A percentile compares a stretch with the other conserved stretches of the same genome.
Evolutionary conservation across 2,329 filamentous ascomycete genomes (phyloP).

Genomic region (Escovopsis sp.): DNA sequence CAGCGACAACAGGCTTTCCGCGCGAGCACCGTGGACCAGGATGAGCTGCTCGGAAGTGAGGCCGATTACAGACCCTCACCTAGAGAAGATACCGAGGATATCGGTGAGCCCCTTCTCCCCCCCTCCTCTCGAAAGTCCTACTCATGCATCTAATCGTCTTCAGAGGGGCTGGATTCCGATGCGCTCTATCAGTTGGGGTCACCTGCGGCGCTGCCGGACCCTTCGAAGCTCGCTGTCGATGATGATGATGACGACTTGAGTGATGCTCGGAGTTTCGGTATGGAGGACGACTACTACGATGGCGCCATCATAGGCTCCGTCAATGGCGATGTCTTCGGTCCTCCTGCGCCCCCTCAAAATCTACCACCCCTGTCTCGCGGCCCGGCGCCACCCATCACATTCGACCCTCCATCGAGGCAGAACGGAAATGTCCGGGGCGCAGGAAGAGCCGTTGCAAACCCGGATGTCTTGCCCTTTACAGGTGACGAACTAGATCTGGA

Average conservation of each 20-base stretch:
- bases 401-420: no score
- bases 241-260: conserved; percentile 14
- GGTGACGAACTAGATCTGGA: no score
- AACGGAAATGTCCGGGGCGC: no score
- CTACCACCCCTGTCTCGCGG: no score
- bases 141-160: neutral
- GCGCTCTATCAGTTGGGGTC: neutral
- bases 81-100: neutral
- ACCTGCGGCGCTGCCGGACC: neutral
- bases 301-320: conserved; percentile 22
- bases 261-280: conserved; percentile 20
- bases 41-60: conserved; percentile 9
- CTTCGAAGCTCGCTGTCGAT: neutral
- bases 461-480: no score
- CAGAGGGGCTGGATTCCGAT: neutral
- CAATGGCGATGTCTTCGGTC: conserved; percentile 6
- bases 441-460: no score
- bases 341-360: neutral
- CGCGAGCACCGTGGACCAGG: conserved; percentile 7
- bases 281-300: conserved; percentile 22
- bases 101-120: neutral
- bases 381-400: no score
- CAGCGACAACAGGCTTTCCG: neutral
- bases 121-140: no score
- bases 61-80: neutral